A percentile compares a stretch with the other conserved stretches of the same genome.
phyloP scores from a whole-genome alignment of 768 basidiomycete genomes.

The Cubamyces sp. region DNA sequence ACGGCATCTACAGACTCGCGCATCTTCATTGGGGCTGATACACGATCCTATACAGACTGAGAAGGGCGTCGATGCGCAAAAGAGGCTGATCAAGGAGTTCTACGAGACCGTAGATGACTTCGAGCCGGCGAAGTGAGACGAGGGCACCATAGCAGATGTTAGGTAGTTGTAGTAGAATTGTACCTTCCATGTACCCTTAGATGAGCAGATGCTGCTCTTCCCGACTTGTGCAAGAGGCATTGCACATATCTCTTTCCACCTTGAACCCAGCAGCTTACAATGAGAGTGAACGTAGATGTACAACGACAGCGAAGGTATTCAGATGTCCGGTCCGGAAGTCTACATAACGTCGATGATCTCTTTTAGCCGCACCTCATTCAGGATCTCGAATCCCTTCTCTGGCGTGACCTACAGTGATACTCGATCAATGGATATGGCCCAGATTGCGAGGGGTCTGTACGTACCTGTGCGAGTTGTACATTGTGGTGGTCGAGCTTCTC shows the following conservation, averaged over 20 bases:
- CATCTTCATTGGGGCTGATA: too few species aligned
- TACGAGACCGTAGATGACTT: slow-evolving; percentile 81
- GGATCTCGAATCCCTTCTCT: slow-evolving; percentile 84
- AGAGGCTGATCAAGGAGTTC: slow-evolving; percentile 82
- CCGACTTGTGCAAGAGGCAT: too few species aligned
- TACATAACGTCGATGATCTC: slow-evolving; percentile 67
- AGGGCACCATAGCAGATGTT: neutral
- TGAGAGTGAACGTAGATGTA: slow-evolving; percentile 19
- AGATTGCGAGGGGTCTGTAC: slow-evolving; percentile 26
- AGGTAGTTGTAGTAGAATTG: neutral
- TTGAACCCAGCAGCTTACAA: slow-evolving; percentile 22
- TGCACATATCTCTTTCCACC: neutral
- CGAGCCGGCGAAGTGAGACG: slow-evolving; percentile 48
- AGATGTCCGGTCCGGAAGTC: slow-evolving; percentile 18
- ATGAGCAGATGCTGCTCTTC: neutral
- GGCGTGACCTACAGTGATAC: slow-evolving; percentile 66
- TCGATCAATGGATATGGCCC: neutral
- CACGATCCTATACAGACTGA: slow-evolving; percentile 46
- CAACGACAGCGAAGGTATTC: slow-evolving; percentile 21
- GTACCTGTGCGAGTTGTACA: slow-evolving; percentile 92
- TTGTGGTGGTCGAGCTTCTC: slow-evolving; percentile 99
- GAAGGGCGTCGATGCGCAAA: slow-evolving; percentile 70
- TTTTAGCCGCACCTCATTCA: slow-evolving; percentile 81
- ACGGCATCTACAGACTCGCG: slow-evolving; percentile 23
- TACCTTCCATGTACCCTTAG: slow-evolving; percentile 2